These are phyloP conservation scores for Simmondsia chinensis DNA, from an alignment of 148 eudicot species.

Conservation along the genomic window DNA sequence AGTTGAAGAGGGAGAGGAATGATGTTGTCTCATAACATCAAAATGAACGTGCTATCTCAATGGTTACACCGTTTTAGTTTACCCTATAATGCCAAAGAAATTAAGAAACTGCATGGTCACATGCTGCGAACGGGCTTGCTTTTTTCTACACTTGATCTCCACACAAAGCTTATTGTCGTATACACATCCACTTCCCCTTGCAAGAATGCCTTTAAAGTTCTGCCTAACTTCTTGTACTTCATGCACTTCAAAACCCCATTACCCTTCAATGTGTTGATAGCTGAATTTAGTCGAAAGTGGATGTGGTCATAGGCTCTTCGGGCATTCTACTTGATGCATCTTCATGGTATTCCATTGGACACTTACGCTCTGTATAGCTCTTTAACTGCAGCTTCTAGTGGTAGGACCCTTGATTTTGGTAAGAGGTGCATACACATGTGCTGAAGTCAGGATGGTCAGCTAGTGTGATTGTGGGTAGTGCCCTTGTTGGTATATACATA, in stretches of 20 bases:
- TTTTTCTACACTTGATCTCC: conserved; percentile 24
- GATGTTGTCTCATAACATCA: no score
- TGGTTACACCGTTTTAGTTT: conserved; percentile 17
- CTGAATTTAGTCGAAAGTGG: conserved; percentile 37
- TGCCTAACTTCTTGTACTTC: conserved; percentile 32
- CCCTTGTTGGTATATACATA: conserved; percentile 50
- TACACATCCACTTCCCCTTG: conserved; percentile 22
- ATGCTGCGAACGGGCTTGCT: conserved; percentile 31
- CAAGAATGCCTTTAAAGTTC: conserved; percentile 10
- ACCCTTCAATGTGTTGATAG: conserved; percentile 40
- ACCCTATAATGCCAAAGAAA: conserved; percentile 24
- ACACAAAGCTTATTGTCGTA: conserved; percentile 33
- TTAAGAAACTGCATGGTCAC: conserved; percentile 37
- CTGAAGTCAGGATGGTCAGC: conserved; percentile 52
- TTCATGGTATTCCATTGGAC: conserved; percentile 31
- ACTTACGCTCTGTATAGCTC: conserved; percentile 53
- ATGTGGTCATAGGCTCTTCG: conserved; percentile 24
- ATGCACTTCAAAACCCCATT: conserved; percentile 29
- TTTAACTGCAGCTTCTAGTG: conserved; percentile 33
- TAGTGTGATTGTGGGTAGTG: conserved; percentile 73
- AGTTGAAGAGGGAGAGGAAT: no score
- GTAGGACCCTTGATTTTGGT: conserved; percentile 26
- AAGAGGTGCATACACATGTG: conserved; percentile 33
- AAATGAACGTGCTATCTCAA: no score
- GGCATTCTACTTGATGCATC: conserved; percentile 43